Conservation (phyloP, 805 yeast genomes). For the Myxozyma lipomycoides region DNA sequence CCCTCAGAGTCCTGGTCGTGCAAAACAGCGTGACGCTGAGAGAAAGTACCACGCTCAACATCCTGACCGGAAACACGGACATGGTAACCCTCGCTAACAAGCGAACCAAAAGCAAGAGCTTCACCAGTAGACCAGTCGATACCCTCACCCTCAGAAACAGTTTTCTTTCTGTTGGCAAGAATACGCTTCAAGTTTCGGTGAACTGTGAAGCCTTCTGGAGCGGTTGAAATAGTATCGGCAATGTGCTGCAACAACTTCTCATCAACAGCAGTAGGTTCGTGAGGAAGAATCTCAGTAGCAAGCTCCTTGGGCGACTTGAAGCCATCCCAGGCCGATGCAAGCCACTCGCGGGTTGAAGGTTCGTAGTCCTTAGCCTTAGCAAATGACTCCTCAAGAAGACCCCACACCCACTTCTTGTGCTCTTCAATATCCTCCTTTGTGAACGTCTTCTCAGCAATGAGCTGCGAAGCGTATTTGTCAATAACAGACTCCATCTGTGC, state of each 20-base stretch:
- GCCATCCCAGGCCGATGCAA: conserved; percentile 98
- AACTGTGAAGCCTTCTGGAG: conserved; percentile 82
- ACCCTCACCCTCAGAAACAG: conserved; percentile 83
- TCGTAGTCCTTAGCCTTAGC: conserved; percentile 80
- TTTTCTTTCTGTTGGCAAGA: conserved; percentile 77
- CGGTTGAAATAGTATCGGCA: conserved; percentile 72
- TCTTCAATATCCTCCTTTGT: conserved; percentile 85
- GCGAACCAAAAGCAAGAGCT: conserved; percentile 94
- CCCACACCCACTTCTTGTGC: conserved; percentile 98
- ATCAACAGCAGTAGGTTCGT: conserved; percentile 88
- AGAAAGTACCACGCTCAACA: conserved; percentile 99
- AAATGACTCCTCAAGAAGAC: conserved; percentile 84
- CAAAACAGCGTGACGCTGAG: conserved; percentile 97
- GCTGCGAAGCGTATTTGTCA: conserved; percentile 76
- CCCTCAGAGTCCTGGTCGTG: conserved; percentile 90
- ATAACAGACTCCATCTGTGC: conserved; percentile 85
- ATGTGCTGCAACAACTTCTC: conserved; percentile 67
- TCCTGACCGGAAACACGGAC: conserved; percentile 98
- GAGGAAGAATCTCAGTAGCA: conserved; percentile 93
- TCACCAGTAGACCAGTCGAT: conserved; percentile 99
- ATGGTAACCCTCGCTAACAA: conserved; percentile 88
- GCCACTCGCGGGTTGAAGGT: conserved; percentile 94
- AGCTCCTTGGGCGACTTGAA: conserved; percentile 96
- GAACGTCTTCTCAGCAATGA: conserved; percentile 83
- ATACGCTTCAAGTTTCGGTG: conserved; percentile 97